A percentile compares a stretch with the other conserved stretches of the same genome.
These are phyloP conservation scores for Fusarium odoratissimum DNA, from an alignment of 2,329 filamentous ascomycete genomes.

Conservation along the genomic window DNA sequence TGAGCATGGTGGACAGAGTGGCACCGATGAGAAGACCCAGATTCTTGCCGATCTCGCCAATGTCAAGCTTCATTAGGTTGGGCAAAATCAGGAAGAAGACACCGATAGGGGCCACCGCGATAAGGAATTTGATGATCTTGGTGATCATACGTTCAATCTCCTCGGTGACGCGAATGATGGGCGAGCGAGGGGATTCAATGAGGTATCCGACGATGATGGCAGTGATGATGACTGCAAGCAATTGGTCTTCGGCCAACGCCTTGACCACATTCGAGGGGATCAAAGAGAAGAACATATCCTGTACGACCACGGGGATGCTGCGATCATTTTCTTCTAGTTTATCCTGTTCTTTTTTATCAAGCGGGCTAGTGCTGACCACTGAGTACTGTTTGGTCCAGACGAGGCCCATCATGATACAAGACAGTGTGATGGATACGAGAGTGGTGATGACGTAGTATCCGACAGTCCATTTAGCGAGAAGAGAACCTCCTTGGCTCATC, in stretches of 20 bases:
- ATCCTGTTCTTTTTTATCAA: conserved; percentile 4
- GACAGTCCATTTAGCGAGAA: conserved; percentile 61
- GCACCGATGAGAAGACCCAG: conserved; percentile 62
- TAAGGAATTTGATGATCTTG: conserved; percentile 59
- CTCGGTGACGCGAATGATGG: conserved; percentile 56
- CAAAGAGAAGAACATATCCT: conserved; percentile 61
- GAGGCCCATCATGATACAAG: conserved; percentile 58
- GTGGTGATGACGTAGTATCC: conserved; percentile 63
- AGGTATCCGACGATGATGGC: conserved; percentile 60
- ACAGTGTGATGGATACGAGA: conserved; percentile 60
- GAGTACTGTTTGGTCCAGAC: conserved; percentile 62
- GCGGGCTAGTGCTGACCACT: conserved; percentile 40
- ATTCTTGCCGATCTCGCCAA: conserved; percentile 60
- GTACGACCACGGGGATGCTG: conserved; percentile 54
- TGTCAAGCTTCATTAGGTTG: conserved; percentile 62
- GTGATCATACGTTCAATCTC: conserved; percentile 63
- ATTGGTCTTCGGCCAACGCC: conserved; percentile 58
- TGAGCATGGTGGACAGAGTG: conserved; percentile 57
- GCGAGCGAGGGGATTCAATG: conserved; percentile 51
- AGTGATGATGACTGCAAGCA: conserved; percentile 60
- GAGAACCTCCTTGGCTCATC: conserved; percentile 57
- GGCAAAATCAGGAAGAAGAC: conserved; percentile 66
- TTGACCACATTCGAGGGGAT: conserved; percentile 61
- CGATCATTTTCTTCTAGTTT: neutral
- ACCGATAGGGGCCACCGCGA: conserved; percentile 61